A percentile compares a stretch with the other conserved stretches of the same genome.
These are phyloP conservation scores for Gentiana macrophylla DNA, from an alignment of 257 asterid species.

Conservation along the genomic window DNA sequence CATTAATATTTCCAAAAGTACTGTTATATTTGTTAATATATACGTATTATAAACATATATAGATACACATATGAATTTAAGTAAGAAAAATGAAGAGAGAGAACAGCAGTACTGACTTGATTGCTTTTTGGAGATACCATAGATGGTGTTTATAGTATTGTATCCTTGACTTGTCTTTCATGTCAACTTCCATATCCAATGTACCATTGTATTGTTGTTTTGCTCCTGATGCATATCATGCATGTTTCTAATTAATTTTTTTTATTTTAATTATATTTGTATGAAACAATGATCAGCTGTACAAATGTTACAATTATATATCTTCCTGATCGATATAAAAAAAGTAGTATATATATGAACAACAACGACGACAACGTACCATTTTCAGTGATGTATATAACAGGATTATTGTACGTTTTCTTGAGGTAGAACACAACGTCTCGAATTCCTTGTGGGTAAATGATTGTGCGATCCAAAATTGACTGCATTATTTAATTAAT, in stretches of 20 bases:
- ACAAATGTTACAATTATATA: too few relatives aligned
- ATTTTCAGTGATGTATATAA: conserved; percentile 30
- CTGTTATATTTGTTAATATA: not conserved
- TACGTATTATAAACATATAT: not conserved
- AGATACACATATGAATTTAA: not conserved
- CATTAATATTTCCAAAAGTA: too few relatives aligned
- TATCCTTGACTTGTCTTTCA: conserved; percentile 20
- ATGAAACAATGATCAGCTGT: too few relatives aligned
- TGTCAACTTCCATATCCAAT: not conserved
- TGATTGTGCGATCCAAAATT: conserved; percentile 13
- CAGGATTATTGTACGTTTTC: conserved; percentile 29
- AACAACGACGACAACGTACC: conserved; percentile 5
- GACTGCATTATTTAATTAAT: conserved; percentile 23
- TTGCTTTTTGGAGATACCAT: conserved; percentile 23
- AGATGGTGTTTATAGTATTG: conserved; percentile 28
- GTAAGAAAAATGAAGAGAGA: not conserved
- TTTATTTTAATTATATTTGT: too few relatives aligned
- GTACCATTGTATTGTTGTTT: conserved; percentile 11
- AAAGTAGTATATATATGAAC: too few relatives aligned
- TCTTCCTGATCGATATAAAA: too few relatives aligned
- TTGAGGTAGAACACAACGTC: conserved; percentile 30
- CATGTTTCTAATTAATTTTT: too few relatives aligned
- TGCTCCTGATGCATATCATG: conserved; percentile 9
- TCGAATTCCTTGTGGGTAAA: conserved; percentile 37
- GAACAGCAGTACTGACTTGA: conserved; percentile 11